Percentiles rank a stretch among this genome's conserved stretches.
Conservation (phyloP, 805 yeast genomes). For the Teunomyces pallodes region DNA sequence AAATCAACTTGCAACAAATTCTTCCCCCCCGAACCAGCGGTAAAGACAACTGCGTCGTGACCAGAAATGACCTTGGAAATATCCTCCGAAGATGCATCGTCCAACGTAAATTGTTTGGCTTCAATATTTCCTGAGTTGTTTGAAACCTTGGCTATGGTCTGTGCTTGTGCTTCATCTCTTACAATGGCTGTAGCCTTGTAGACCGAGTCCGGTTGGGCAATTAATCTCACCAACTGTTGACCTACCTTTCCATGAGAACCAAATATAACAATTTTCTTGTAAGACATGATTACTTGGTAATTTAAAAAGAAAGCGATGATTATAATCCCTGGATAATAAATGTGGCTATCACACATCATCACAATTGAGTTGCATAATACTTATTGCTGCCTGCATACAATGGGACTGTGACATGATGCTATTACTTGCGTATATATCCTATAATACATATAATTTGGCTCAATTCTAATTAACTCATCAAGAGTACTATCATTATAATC, state of each 20-base stretch:
- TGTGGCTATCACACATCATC: not conserved
- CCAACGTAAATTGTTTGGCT: constrained; percentile 38
- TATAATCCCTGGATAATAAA: no score
- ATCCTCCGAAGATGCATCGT: constrained; percentile 29
- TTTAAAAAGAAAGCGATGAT: not conserved
- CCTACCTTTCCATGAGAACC: constrained; percentile 70
- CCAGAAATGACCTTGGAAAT: constrained; percentile 42
- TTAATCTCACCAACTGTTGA: constrained; percentile 37
- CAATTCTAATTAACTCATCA: constrained; percentile 1
- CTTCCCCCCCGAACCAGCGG: constrained; percentile 64
- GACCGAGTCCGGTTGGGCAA: constrained; percentile 20
- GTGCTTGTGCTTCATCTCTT: constrained; percentile 45
- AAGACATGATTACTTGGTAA: not conserved
- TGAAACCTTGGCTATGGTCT: constrained; percentile 36
- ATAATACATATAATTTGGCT: constrained; percentile 2
- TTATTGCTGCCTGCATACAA: no score
- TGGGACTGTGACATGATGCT: not conserved
- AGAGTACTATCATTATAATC: constrained; percentile 2
- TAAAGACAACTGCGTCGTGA: constrained; percentile 54
- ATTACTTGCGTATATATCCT: not conserved
- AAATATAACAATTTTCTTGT: constrained; percentile 27
- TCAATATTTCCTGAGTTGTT: constrained; percentile 23
- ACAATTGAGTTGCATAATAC: no score
- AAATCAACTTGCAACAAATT: constrained; percentile 54
- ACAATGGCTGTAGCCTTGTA: constrained; percentile 40